Conservation (phyloP, 2,329 filamentous ascomycete genomes). For the Colletotrichum sp. region DNA sequence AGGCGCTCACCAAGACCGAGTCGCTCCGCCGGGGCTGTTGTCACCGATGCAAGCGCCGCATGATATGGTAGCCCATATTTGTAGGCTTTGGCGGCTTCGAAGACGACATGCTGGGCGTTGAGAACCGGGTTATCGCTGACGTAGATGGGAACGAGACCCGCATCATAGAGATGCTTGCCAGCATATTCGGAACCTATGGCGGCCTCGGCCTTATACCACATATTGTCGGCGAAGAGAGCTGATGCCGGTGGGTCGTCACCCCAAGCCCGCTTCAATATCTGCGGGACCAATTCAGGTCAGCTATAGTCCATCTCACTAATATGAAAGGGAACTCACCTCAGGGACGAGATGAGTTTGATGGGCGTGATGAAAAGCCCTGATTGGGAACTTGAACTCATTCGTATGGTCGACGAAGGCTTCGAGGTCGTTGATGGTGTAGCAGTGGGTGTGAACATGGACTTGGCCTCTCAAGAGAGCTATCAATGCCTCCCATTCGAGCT, state of each 20-base stretch:
- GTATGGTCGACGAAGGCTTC: constrained; percentile 73
- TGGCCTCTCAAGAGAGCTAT: constrained; percentile 68
- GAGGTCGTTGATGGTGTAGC: constrained; percentile 71
- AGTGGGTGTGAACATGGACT: constrained; percentile 73
- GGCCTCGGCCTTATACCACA: constrained; percentile 74
- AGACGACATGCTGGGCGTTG: constrained; percentile 72
- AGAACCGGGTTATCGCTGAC: constrained; percentile 73
- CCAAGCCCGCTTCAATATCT: constrained; percentile 61
- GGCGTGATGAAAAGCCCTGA: constrained; percentile 73
- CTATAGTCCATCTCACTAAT: background rate
- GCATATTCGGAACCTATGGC: constrained; percentile 69
- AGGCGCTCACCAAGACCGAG: constrained; percentile 61
- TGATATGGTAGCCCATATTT: constrained; percentile 66
- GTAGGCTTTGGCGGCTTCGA: constrained; percentile 65
- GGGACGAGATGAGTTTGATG: constrained; percentile 70
- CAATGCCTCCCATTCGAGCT: constrained; percentile 67
- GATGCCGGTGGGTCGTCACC: constrained; percentile 56
- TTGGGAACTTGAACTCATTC: constrained; percentile 71
- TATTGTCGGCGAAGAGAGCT: constrained; percentile 73
- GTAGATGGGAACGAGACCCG: constrained; percentile 68
- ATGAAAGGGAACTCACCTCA: constrained; percentile 45
- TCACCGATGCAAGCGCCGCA: constrained; percentile 61
- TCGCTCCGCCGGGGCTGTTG: constrained; percentile 60
- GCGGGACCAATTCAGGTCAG: background rate
- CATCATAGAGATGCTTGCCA: constrained; percentile 68